Percentiles rank a stretch among this genome's conserved stretches.
phyloP scores from a whole-genome alignment of 2,329 filamentous ascomycete genomes.

The Neospermospora avenae region DNA sequence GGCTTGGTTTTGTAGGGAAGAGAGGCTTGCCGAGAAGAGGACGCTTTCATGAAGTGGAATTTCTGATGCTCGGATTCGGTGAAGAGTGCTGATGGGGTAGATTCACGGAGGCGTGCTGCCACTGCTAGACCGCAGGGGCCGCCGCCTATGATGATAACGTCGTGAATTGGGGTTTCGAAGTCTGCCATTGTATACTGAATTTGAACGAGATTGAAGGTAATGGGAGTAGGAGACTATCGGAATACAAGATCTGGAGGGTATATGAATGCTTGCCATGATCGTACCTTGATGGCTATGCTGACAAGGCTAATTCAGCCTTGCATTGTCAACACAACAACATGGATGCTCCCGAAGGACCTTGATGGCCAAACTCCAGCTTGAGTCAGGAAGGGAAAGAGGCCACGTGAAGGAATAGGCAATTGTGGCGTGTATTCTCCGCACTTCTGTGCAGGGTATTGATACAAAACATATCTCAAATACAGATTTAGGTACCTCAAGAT shows the following conservation, averaged over 20 bases:
- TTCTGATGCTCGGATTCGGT: slow-evolving; percentile 79
- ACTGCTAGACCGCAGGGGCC: slow-evolving; percentile 74
- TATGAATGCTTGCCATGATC: background rate
- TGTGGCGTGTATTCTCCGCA: background rate
- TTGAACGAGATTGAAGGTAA: background rate
- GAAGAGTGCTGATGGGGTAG: slow-evolving; percentile 73
- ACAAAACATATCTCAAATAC: background rate
- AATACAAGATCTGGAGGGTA: background rate
- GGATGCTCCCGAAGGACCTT: background rate
- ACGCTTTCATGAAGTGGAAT: slow-evolving; percentile 67
- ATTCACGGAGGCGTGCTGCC: slow-evolving; percentile 68
- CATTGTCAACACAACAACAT: background rate
- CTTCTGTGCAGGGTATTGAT: background rate
- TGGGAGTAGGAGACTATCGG: background rate
- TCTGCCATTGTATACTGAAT: slow-evolving; percentile 3
- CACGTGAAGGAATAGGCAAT: background rate
- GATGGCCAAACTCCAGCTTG: background rate
- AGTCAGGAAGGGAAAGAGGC: background rate
- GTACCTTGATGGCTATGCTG: slow-evolving; percentile 17
- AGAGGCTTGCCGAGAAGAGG: background rate
- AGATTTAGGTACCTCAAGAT: slow-evolving; percentile 18
- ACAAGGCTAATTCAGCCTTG: slow-evolving; percentile 4
- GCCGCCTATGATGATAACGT: slow-evolving; percentile 62
- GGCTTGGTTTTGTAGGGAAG: slow-evolving; percentile 47
- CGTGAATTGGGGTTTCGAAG: slow-evolving; percentile 42